Percentiles rank a stretch among this genome's conserved stretches.
phyloP scores from a whole-genome alignment of 176 grass and related monocot species.

The Triticum aestivum region DNA sequence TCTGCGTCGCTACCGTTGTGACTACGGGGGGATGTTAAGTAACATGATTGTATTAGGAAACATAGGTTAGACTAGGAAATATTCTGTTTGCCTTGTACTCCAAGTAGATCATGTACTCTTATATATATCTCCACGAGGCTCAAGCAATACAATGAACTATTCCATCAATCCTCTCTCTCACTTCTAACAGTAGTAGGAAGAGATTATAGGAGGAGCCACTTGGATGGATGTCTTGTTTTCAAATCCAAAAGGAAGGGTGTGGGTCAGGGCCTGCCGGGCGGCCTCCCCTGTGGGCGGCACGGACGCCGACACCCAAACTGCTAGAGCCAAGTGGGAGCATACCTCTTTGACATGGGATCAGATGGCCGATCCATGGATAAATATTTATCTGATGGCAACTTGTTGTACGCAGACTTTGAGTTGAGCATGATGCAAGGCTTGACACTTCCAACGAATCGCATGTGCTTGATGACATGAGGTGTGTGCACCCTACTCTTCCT shows the following conservation, averaged over 20 bases:
- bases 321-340: slow-evolving; percentile 32
- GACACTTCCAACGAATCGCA: background rate
- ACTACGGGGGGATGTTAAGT: no score
- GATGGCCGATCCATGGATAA: background rate
- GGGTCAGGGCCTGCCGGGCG: slow-evolving; percentile 50
- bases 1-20: no score
- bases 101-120: no score
- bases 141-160: no score
- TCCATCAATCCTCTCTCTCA: no score
- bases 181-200: background rate
- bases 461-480: background rate
- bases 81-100: no score
- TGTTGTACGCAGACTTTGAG: background rate
- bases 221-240: background rate
- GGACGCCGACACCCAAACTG: slow-evolving; percentile 45
- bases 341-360: slow-evolving; percentile 22
- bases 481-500: background rate
- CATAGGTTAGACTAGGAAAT: no score
- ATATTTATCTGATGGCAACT: slow-evolving; percentile 1
- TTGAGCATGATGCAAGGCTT: slow-evolving; percentile 7
- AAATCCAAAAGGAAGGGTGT: background rate
- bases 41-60: no score
- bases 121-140: no score
- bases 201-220: slow-evolving; percentile 26
- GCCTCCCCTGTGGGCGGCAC: slow-evolving; percentile 56